Evolutionary conservation across 2,329 filamentous ascomycete genomes (phyloP).

Genomic region (Alternaria alternata): DNA sequence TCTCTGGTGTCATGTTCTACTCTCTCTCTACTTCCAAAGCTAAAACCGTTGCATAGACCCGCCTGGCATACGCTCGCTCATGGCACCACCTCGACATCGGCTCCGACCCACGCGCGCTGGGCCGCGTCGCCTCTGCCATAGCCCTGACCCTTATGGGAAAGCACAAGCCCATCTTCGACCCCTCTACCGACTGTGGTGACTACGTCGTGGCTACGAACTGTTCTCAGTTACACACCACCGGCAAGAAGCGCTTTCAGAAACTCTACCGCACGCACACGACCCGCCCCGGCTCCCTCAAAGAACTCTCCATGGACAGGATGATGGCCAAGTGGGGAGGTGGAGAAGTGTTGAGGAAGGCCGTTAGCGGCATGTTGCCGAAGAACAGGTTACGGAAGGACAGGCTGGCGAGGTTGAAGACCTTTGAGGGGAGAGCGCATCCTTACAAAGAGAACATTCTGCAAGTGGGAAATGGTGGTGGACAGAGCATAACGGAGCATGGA

Average conservation of each 20-base stretch:
- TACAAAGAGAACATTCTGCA: slow-evolving; percentile 87
- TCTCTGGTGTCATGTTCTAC: neutral
- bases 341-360: slow-evolving; percentile 89
- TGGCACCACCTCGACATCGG: slow-evolving; percentile 90
- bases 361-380: slow-evolving; percentile 97
- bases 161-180: slow-evolving; percentile 97
- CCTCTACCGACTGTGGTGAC: slow-evolving; percentile 97
- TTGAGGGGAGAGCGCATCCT: slow-evolving; percentile 90
- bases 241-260: slow-evolving; percentile 93
- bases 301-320: slow-evolving; percentile 93
- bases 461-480: slow-evolving; percentile 60
- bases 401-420: slow-evolving; percentile 89
- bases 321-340: slow-evolving; percentile 93
- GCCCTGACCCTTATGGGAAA: slow-evolving; percentile 94
- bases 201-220: slow-evolving; percentile 96
- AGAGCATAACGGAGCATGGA: slow-evolving; percentile 45
- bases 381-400: slow-evolving; percentile 89
- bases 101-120: slow-evolving; percentile 76
- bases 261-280: slow-evolving; percentile 96
- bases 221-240: slow-evolving; percentile 84
- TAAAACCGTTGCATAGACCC: slow-evolving; percentile 68
- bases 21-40: neutral
- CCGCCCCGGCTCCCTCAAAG: slow-evolving; percentile 82
- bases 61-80: slow-evolving; percentile 92
- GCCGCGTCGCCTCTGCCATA: slow-evolving; percentile 87